phyloP scores from a whole-genome alignment of 2,329 filamentous ascomycete genomes.

The Paramyrothecium sp. region DNA sequence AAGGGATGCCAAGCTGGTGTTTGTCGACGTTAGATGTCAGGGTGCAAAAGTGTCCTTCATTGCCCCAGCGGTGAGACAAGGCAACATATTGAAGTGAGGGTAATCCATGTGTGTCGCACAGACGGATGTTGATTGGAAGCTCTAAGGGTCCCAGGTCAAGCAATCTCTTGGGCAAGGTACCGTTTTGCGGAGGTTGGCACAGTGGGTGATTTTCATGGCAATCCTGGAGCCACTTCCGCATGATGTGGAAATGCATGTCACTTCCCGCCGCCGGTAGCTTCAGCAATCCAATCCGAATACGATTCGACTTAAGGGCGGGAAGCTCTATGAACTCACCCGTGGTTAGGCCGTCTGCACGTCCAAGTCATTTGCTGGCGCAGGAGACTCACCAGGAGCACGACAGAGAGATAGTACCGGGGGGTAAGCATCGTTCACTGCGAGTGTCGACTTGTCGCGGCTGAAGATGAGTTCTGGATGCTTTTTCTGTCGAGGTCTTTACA shows the following conservation, averaged over 20 bases:
- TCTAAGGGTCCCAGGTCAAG: background rate
- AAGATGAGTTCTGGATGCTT: background rate
- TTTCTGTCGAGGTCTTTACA: background rate
- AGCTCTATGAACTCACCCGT: too few species aligned
- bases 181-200: background rate
- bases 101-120: background rate
- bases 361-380: too few species aligned
- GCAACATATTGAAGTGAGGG: background rate
- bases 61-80: background rate
- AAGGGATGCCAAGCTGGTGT: background rate
- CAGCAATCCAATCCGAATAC: constrained; percentile 8
- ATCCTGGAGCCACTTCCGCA: constrained; percentile 8
- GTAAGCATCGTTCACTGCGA: background rate
- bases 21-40: background rate
- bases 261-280: background rate
- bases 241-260: constrained; percentile 2
- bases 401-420: background rate
- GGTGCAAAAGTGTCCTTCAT: background rate
- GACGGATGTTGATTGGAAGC: background rate
- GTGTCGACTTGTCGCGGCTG: background rate
- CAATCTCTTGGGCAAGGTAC: background rate
- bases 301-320: too few species aligned
- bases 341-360: too few species aligned
- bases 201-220: constrained; percentile 8
- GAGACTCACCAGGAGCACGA: background rate